Conservation (phyloP, 2,329 filamentous ascomycete genomes). For the Chrysoporthe deuterocubensis region DNA sequence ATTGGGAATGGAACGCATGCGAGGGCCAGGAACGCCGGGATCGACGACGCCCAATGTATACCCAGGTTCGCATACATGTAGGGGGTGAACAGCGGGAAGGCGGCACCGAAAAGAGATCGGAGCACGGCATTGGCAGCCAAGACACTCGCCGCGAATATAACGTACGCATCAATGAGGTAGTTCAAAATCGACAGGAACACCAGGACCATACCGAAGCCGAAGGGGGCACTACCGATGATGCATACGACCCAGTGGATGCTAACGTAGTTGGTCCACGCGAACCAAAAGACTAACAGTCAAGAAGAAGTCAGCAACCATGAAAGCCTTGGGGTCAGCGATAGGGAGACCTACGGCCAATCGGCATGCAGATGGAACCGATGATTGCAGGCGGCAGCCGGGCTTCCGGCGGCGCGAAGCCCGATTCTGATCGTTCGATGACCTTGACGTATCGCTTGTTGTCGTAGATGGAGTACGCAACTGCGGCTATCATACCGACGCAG, state of each 20-base stretch:
- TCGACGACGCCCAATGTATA: conserved; percentile 74
- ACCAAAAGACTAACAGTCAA: conserved; percentile 22
- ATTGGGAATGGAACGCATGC: conserved; percentile 62
- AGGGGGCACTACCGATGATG: conserved; percentile 44
- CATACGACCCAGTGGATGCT: conserved; percentile 41
- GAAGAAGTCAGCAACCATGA: not conserved
- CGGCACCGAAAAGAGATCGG: conserved; percentile 72
- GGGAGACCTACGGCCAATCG: conserved; percentile 17
- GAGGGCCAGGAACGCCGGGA: conserved; percentile 73
- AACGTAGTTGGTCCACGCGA: conserved; percentile 27
- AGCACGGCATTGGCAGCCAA: conserved; percentile 74
- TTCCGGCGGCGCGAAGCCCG: conserved; percentile 65
- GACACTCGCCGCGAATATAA: conserved; percentile 76
- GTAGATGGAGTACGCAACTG: conserved; percentile 55
- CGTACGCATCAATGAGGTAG: conserved; percentile 72
- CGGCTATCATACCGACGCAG: conserved; percentile 64
- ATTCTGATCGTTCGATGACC: conserved; percentile 44
- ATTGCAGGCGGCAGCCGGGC: conserved; percentile 64
- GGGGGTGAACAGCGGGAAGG: conserved; percentile 74
- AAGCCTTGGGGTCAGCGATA: no score
- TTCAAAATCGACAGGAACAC: conserved; percentile 70
- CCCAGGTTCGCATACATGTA: conserved; percentile 63
- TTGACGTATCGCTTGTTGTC: conserved; percentile 59
- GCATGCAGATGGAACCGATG: conserved; percentile 53
- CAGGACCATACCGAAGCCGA: conserved; percentile 55